phyloP scores from a whole-genome alignment of 257 asterid species.

The Nicotiana attenuata region DNA sequence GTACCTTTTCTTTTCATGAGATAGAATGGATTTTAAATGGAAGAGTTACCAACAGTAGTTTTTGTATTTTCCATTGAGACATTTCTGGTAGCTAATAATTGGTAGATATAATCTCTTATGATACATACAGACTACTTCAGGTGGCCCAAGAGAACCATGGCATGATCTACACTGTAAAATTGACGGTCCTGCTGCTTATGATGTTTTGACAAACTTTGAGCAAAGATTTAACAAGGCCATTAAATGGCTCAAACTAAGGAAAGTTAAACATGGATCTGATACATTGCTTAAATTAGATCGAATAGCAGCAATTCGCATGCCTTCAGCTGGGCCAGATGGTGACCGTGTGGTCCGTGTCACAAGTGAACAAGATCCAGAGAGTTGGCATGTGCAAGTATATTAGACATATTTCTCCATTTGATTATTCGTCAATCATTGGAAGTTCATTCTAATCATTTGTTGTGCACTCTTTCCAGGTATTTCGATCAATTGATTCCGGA shows the following conservation, averaged over 20 bases:
- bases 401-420: not conserved
- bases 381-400: constrained; percentile 93
- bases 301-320: constrained; percentile 83
- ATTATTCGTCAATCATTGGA: not conserved
- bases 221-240: constrained; percentile 88
- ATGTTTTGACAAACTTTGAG: constrained; percentile 89
- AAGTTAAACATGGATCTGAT: constrained; percentile 62
- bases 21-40: too few species aligned
- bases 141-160: constrained; percentile 91
- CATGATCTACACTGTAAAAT: constrained; percentile 93
- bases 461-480: constrained; percentile 46
- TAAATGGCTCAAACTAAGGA: constrained; percentile 71
- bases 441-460: not conserved
- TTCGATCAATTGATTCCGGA: constrained; percentile 96
- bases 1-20: not conserved
- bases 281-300: constrained; percentile 75
- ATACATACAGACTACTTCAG: not conserved
- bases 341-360: constrained; percentile 64
- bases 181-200: constrained; percentile 98
- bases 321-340: constrained; percentile 49
- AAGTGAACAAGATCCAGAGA: constrained; percentile 68
- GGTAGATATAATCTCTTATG: not conserved
- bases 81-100: not conserved
- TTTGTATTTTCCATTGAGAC: too few species aligned
- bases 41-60: too few species aligned